phyloP scores from a whole-genome alignment of 73 alveolate species.

The Uronychia setigera region DNA sequence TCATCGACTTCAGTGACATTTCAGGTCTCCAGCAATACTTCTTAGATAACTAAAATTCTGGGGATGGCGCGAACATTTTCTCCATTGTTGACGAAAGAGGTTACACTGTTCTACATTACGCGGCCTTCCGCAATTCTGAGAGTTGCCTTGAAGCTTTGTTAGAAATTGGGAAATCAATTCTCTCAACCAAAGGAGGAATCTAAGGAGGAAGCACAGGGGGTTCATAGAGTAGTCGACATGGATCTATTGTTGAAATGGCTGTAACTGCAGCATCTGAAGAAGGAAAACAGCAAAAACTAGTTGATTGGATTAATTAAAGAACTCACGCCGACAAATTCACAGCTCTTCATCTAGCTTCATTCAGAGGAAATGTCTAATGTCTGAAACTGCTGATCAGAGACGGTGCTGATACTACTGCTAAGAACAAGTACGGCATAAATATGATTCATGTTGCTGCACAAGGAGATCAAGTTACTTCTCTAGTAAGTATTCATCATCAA shows the following conservation, averaged over 20 bases:
- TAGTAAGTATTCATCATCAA: slow-evolving; percentile 60
- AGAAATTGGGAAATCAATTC: neutral
- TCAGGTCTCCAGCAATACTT: neutral
- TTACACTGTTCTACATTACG: slow-evolving; percentile 92
- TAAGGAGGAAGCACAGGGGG: neutral
- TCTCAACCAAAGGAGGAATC: neutral
- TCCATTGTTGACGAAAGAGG: slow-evolving; percentile 58
- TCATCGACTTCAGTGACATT: neutral
- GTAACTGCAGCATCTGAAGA: neutral
- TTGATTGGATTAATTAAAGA: slow-evolving; percentile 55
- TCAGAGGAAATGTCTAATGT: slow-evolving; percentile 66
- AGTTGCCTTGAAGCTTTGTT: slow-evolving; percentile 34
- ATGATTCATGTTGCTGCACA: slow-evolving; percentile 82
- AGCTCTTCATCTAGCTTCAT: slow-evolving; percentile 66
- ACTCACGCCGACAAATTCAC: slow-evolving; percentile 68
- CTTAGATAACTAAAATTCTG: neutral
- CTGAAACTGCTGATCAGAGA: slow-evolving; percentile 62
- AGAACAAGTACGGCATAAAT: slow-evolving; percentile 65
- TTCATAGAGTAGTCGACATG: neutral
- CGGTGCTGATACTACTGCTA: slow-evolving; percentile 62
- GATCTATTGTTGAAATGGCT: neutral
- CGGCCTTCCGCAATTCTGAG: slow-evolving; percentile 85
- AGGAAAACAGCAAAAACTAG: slow-evolving; percentile 1
- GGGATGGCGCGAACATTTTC: neutral
- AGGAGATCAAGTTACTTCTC: slow-evolving; percentile 72